Evolutionary conservation across 1,139 yeast genomes (phyloP).

Genomic region (Casaregolazyma lundiana): DNA sequence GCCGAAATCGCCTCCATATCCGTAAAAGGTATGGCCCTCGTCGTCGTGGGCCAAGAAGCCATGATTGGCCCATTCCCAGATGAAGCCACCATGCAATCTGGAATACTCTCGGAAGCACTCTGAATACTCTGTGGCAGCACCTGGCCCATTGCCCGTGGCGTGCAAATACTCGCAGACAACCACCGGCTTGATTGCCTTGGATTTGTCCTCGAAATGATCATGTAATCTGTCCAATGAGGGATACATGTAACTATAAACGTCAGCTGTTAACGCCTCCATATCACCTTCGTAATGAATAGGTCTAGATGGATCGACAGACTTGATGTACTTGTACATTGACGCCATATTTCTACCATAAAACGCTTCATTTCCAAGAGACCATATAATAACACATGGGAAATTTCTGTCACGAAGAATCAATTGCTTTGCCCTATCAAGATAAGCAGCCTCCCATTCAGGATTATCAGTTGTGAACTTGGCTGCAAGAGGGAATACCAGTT

Average conservation of each 20-base stretch:
- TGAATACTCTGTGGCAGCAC: slow-evolving; percentile 32
- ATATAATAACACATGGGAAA: slow-evolving; percentile 34
- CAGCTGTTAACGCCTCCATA: slow-evolving; percentile 27
- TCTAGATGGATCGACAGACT: slow-evolving; percentile 27
- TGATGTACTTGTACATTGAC: slow-evolving; percentile 29
- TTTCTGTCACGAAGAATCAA: slow-evolving; percentile 33
- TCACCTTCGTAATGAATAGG: slow-evolving; percentile 35
- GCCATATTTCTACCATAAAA: slow-evolving; percentile 33
- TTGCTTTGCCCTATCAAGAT: slow-evolving; percentile 33
- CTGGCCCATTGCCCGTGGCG: slow-evolving; percentile 41
- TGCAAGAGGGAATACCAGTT: slow-evolving; percentile 11
- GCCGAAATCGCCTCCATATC: slow-evolving; percentile 37
- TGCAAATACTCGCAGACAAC: slow-evolving; percentile 37
- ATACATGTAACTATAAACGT: slow-evolving; percentile 35
- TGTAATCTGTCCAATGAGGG: slow-evolving; percentile 21
- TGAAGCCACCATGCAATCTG: slow-evolving; percentile 35
- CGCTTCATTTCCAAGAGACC: slow-evolving; percentile 38
- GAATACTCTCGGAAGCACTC: slow-evolving; percentile 31
- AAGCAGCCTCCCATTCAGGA: slow-evolving; percentile 32
- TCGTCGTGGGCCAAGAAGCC: slow-evolving; percentile 21
- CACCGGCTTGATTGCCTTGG: slow-evolving; percentile 30
- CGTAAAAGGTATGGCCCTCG: slow-evolving; percentile 20
- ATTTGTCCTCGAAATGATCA: slow-evolving; percentile 16
- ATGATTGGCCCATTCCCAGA: slow-evolving; percentile 40
- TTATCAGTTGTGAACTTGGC: slow-evolving; percentile 29